Conservation (phyloP, 108 stramenopile species). For the Hondaea fermentalgiana region DNA sequence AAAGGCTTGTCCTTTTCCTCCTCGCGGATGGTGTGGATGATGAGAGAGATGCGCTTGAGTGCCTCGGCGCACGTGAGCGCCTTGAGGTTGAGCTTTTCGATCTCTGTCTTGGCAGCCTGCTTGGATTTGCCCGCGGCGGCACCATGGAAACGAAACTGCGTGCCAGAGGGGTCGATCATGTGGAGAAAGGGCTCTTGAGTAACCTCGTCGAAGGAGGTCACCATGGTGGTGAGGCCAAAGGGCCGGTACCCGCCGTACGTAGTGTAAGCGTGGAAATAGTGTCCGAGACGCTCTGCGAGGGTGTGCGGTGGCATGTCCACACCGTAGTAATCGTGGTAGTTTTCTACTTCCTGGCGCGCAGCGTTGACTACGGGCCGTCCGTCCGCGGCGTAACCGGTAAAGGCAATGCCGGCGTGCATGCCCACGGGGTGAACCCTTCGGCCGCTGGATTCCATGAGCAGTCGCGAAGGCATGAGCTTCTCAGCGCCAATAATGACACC, state of each 20-base stretch:
- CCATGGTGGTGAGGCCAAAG: conserved; percentile 75
- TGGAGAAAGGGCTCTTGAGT: conserved; percentile 67
- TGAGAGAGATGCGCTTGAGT: conserved; percentile 85
- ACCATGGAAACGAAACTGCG: conserved; percentile 70
- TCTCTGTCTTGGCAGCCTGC: conserved; percentile 94
- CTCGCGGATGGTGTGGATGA: conserved; percentile 79
- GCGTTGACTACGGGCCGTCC: conserved; percentile 67
- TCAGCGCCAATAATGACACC: conserved; percentile 91
- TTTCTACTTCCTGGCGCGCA: conserved; percentile 62
- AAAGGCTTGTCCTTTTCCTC: conserved; percentile 94
- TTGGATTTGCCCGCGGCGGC: conserved; percentile 91
- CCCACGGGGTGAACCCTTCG: conserved; percentile 68
- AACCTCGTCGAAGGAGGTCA: conserved; percentile 82
- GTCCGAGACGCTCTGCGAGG: conserved; percentile 71
- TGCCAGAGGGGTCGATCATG: conserved; percentile 87
- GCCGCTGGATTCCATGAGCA: conserved; percentile 68
- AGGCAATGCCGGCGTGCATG: conserved; percentile 60
- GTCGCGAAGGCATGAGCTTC: conserved; percentile 76
- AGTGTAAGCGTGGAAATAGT: conserved; percentile 96
- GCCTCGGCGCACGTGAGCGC: conserved; percentile 64
- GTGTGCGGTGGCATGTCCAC: conserved; percentile 64
- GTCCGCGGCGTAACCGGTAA: conserved; percentile 88
- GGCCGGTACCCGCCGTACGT: conserved; percentile 87
- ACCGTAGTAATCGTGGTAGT: conserved; percentile 75
- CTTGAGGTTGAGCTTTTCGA: conserved; percentile 70